phyloP scores from a whole-genome alignment of 2,329 filamentous ascomycete genomes.

The Neonectria punicea region DNA sequence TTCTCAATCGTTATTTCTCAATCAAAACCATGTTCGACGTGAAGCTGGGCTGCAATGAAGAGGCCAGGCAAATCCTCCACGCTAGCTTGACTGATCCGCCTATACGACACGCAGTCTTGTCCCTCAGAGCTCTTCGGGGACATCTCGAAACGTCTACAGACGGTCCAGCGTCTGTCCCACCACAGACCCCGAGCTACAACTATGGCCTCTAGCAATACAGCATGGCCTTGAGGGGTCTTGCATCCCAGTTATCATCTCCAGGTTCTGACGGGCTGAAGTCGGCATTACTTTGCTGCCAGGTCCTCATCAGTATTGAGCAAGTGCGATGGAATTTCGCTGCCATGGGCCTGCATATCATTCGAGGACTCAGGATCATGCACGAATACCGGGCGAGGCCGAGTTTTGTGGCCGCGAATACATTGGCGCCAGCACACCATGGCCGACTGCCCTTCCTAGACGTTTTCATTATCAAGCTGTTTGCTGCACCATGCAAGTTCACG shows the following conservation, averaged over 20 bases:
- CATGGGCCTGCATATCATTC: slow-evolving; percentile 56
- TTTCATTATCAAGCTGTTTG: slow-evolving; percentile 56
- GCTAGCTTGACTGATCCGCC: slow-evolving; percentile 49
- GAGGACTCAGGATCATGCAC: slow-evolving; percentile 56
- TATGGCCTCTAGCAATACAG: slow-evolving; percentile 56
- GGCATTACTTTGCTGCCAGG: slow-evolving; percentile 57
- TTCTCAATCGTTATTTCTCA: slow-evolving; percentile 53
- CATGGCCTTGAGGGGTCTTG: slow-evolving; percentile 53
- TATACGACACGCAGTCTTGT: slow-evolving; percentile 52
- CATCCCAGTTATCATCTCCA: slow-evolving; percentile 50
- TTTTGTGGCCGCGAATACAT: slow-evolving; percentile 38
- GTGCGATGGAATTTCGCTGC: slow-evolving; percentile 51
- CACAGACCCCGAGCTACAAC: slow-evolving; percentile 45
- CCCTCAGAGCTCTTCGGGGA: slow-evolving; percentile 53
- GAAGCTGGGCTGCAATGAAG: slow-evolving; percentile 49
- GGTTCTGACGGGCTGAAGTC: slow-evolving; percentile 47
- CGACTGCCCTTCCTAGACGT: slow-evolving; percentile 53
- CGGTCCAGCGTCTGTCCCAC: slow-evolving; percentile 35
- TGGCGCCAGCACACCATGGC: slow-evolving; percentile 46
- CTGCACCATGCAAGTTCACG: slow-evolving; percentile 54
- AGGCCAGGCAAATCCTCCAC: slow-evolving; percentile 53
- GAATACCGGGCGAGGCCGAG: slow-evolving; percentile 52
- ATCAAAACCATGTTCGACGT: slow-evolving; percentile 55
- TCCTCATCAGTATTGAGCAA: slow-evolving; percentile 60
- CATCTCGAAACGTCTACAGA: slow-evolving; percentile 50